These are phyloP conservation scores for Arthrinium phaeospermum DNA, from an alignment of 2,329 filamentous ascomycete species.

Conservation along the genomic window DNA sequence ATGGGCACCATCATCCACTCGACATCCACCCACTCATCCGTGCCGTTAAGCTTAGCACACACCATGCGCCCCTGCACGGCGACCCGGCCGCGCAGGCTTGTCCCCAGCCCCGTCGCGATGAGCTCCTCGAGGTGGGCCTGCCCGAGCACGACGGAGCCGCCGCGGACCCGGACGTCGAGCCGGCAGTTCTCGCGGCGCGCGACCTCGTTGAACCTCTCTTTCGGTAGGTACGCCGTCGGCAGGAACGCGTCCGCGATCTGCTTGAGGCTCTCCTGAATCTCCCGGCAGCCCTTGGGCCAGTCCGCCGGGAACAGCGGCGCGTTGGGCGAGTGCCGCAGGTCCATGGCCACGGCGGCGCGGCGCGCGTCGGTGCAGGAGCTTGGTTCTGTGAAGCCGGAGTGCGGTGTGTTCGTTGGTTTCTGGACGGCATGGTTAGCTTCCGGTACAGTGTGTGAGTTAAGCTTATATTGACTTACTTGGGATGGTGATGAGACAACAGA, in stretches of 20 bases:
- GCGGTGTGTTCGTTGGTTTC: not conserved
- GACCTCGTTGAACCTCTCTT: conserved; percentile 1
- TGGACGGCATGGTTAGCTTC: not conserved
- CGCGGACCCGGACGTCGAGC: not conserved
- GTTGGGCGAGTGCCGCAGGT: not conserved
- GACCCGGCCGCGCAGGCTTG: not conserved
- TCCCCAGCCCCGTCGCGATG: conserved; percentile 3
- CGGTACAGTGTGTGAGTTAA: too few relatives aligned
- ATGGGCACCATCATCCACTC: conserved; percentile 17
- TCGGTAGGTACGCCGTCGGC: conserved; percentile 11
- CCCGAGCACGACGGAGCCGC: conserved; percentile 8
- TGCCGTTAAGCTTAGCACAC: not conserved
- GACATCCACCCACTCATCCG: conserved; percentile 3
- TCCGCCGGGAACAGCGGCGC: not conserved
- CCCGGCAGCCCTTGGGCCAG: conserved; percentile 8
- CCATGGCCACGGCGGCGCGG: not conserved
- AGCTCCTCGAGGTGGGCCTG: conserved; percentile 6
- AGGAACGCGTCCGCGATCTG: conserved; percentile 14
- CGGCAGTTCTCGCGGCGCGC: conserved; percentile 2
- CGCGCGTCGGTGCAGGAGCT: conserved; percentile 14
- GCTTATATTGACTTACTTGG: not conserved
- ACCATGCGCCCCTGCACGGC: conserved; percentile 19
- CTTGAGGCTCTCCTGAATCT: not conserved
- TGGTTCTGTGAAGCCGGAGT: not conserved
- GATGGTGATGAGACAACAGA: not conserved